Evolutionary conservation across 106 monocot species (phyloP).

Genomic region (Acorus gramineus): DNA sequence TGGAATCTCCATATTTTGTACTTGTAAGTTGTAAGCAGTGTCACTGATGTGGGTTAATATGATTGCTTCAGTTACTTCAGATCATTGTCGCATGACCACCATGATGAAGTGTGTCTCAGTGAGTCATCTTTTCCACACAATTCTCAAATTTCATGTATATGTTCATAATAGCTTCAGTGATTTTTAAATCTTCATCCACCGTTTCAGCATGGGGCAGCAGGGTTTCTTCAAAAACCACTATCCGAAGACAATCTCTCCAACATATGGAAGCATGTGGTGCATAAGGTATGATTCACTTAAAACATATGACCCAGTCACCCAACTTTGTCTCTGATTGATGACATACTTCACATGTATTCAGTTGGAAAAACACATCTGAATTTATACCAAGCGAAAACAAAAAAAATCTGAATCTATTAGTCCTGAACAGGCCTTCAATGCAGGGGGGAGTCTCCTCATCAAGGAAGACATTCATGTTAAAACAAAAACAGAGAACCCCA

Average conservation of each 20-base stretch:
- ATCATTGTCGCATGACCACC: conserved; percentile 47
- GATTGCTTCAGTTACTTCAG: conserved; percentile 51
- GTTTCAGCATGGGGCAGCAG: conserved; percentile 70
- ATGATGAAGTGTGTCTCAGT: conserved; percentile 82
- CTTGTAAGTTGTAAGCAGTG: no score
- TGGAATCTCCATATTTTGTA: no score
- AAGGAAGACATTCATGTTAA: conserved; percentile 3
- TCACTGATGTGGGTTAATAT: no score
- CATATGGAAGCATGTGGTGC: conserved; percentile 90
- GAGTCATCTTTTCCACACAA: conserved; percentile 13
- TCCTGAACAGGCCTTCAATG: conserved; percentile 66
- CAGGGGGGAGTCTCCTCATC: conserved; percentile 25
- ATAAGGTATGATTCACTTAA: conserved; percentile 35
- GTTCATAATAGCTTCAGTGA: background rate
- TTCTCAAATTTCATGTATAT: conserved; percentile 2
- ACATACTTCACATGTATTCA: no score
- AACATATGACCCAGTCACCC: no score
- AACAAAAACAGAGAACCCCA: no score
- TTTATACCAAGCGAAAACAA: background rate
- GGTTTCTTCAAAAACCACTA: conserved; percentile 74
- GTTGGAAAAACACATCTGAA: no score
- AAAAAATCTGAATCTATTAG: conserved; percentile 14
- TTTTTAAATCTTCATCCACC: conserved; percentile 4
- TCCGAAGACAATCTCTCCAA: conserved; percentile 78
- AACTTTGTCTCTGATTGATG: background rate